phyloP scores from a whole-genome alignment of 768 basidiomycete genomes.

The Hydnomerulius pinastri region DNA sequence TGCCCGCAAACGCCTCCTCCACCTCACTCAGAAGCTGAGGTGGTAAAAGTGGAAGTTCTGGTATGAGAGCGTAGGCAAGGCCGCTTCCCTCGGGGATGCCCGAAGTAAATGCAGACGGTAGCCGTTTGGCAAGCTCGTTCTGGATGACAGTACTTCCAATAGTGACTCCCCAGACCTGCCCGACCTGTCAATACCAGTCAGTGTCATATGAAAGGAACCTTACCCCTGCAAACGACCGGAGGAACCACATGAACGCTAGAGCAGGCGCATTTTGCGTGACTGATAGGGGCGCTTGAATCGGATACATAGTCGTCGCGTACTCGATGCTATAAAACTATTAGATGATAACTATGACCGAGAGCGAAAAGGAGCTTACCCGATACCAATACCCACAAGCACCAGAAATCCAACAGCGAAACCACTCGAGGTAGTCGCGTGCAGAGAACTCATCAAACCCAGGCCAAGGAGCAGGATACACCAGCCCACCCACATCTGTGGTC shows the following conservation, averaged over 20 bases:
- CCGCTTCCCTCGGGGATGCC: constrained; percentile 40
- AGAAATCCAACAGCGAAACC: constrained; percentile 19
- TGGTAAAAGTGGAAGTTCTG: constrained; percentile 36
- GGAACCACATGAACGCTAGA: constrained; percentile 43
- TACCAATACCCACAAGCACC: neutral
- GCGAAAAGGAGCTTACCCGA: constrained; percentile 1
- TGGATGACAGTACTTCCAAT: constrained; percentile 53
- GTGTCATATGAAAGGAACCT: neutral
- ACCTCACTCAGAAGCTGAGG: constrained; percentile 37
- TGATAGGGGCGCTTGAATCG: constrained; percentile 48
- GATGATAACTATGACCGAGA: neutral
- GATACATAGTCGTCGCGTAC: constrained; percentile 37
- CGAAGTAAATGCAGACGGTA: constrained; percentile 41
- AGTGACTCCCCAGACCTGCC: constrained; percentile 51
- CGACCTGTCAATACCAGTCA: too few species aligned
- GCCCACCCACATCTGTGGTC: constrained; percentile 32
- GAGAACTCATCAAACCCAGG: constrained; percentile 35
- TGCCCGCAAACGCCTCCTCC: constrained; percentile 42
- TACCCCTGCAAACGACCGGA: constrained; percentile 39
- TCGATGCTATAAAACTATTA: neutral
- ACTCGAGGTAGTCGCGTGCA: constrained; percentile 26
- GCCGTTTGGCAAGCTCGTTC: constrained; percentile 44
- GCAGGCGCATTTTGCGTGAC: constrained; percentile 44
- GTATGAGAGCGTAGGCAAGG: constrained; percentile 49
- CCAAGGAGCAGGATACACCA: constrained; percentile 37